Base-by-base conservation (phyloP, 2,329 filamentous ascomycete genomes). In the Pseudogymnoascus sp. region DNA sequence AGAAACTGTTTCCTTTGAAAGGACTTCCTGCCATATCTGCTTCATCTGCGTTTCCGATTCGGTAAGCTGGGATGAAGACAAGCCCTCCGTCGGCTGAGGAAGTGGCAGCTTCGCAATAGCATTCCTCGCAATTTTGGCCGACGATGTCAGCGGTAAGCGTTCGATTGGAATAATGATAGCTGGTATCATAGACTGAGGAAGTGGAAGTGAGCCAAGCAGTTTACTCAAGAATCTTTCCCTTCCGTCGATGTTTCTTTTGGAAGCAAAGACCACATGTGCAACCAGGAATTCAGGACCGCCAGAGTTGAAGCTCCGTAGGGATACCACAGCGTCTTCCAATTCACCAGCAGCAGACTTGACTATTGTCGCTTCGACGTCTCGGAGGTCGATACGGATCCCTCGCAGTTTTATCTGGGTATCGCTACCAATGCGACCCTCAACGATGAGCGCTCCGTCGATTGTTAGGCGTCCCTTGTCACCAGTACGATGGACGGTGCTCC, bases 131-230 rank as follows among this genome's bases (percentile, higher is more conserved):
- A 72, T 65, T 64, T 77, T 77, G 2, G 67, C 69, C 25, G 72
- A 71, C 1, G 63, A 63, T 11, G 60, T 76, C 2, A 72, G 62
- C 1, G 75, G 75, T 6, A 77, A 25, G 1, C 14, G 43, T 1
- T 69, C 61, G 1, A 75, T 13, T 0, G 70, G 64, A n/a, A 76
- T 67, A 0, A 72, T 66, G 6, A 70, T 63, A 16, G 71, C 70
- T 0, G 77, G 76, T 36, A 67, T 60, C 77, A 78, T 78, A 65
- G 77, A 76, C 31, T 64, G 68, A 6, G 76, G 76, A 4, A 77
- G 21, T 1, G 72, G 69, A 25, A 78, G 69, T 11, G 64, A 10
- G 2, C 37, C 45, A 43, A 68, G 64, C 6, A 73, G 65, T 10
- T 67, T 64, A 34, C 67, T 45, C 7, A 73, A 62, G 36, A 60